Conservation (phyloP, 306 rosid species). For the Vigna angularis region DNA sequence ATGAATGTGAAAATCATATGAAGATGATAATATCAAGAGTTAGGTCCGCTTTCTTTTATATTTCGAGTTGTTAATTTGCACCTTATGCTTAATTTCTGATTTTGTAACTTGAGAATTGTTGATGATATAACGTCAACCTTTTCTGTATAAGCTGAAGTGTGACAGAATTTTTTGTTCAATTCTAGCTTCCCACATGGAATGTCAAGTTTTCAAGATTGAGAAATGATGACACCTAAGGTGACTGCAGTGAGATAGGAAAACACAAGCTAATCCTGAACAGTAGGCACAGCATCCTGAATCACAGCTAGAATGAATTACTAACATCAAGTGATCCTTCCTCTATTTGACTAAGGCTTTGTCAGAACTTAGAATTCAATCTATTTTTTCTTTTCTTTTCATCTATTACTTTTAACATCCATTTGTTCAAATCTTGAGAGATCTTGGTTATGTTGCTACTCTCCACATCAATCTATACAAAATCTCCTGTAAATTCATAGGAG, state of each 20-base stretch:
- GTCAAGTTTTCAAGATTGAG: conserved; percentile 31
- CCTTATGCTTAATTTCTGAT: no score
- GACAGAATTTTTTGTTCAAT: neutral
- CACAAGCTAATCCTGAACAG: conserved; percentile 38
- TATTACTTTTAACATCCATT: conserved; percentile 20
- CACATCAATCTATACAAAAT: conserved; percentile 1
- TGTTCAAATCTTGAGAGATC: conserved; percentile 2
- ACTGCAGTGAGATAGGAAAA: conserved; percentile 27
- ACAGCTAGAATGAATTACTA: conserved; percentile 36
- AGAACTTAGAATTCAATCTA: conserved; percentile 24
- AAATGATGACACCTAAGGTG: conserved; percentile 24
- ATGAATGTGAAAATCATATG: neutral
- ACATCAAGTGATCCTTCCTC: conserved; percentile 6
- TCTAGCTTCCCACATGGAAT: conserved; percentile 40
- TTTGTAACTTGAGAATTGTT: no score
- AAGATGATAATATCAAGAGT: neutral
- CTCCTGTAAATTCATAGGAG: conserved; percentile 20
- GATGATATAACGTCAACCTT: no score
- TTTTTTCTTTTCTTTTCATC: neutral
- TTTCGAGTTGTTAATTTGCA: no score
- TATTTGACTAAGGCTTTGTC: neutral
- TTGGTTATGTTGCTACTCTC: neutral
- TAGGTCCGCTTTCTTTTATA: no score
- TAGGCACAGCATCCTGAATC: conserved; percentile 34
- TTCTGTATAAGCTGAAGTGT: no score